Base-by-base conservation (phyloP, 495 filamentous ascomycete species). In the Neurospora sp. region DNA sequence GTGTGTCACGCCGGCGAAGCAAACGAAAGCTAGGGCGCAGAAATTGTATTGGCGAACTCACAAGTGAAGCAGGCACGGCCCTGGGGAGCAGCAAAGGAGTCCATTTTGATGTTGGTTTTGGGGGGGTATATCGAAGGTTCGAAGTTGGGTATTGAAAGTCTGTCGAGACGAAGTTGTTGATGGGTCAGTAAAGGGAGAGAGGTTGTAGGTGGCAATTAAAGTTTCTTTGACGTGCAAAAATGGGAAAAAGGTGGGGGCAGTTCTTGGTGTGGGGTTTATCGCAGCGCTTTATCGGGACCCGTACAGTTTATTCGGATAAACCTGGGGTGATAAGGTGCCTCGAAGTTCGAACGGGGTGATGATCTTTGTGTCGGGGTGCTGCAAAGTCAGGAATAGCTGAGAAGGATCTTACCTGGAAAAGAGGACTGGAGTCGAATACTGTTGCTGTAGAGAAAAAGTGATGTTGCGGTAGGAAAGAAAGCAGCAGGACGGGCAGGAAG, bases 31-130 rank as follows among this genome's bases (percentile, higher is more conserved):
- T 47, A 74, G 71, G 45, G 71, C 74, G 72, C 76, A 47, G 69
- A 39, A 72, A 76, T 53, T 71, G 77, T 38, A 65, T 73, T 70
- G 44, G 73, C 35, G 68, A 72, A 86, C 84, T 84, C 76, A 86
- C 84, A 86, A 72, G 83, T 85, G 78, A 83, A 86, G 82, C 84
- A 86, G 74, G 81, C 75, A 70, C 83, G 81, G 27, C 78, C 73
- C 68, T 78, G 75, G 59, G 72, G 73, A 35, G 53, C 53, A 65
- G 53, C 53, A 69, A 76, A 73, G 79, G 73, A 84, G 73, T 85
- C 83, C 83, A 86, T 84, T 22, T 72, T 80, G 72, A 70, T 44
- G 72, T 73, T 71, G 39, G 41, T 72, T 41, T 70, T 2, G 27
- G 27, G 27, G 40, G 44, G 35, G 59, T 72, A n/a, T 70, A 38